These are phyloP conservation scores for Jackrogersella multiformis DNA, from an alignment of 495 filamentous ascomycete species.

Conservation along the genomic window DNA sequence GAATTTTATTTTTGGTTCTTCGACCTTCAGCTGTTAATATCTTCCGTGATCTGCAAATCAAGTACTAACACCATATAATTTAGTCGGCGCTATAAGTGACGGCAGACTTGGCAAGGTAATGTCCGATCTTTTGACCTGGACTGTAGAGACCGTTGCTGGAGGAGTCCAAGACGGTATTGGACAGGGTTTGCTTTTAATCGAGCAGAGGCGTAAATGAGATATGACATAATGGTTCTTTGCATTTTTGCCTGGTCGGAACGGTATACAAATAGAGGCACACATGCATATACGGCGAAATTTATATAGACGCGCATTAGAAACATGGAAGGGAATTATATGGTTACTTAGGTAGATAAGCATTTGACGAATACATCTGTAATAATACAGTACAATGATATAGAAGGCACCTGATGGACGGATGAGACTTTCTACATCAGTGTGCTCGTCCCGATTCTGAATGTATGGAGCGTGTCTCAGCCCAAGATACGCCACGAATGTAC, in stretches of 20 bases:
- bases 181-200: conserved; percentile 65
- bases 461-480: conserved; percentile 18
- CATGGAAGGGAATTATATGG: not conserved
- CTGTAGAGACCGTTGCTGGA: conserved; percentile 66
- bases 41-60: not conserved
- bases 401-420: not conserved
- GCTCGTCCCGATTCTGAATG: conserved; percentile 9
- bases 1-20: not conserved
- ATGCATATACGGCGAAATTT: not conserved
- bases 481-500: conserved; percentile 11
- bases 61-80: conserved; percentile 13
- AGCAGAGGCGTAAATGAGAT: conserved; percentile 38
- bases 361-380: conserved; percentile 2
- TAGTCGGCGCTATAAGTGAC: conserved; percentile 62
- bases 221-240: conserved; percentile 25
- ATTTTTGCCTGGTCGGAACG: conserved; percentile 7
- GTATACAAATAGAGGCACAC: conserved; percentile 6
- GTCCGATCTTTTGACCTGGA: conserved; percentile 62
- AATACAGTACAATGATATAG: conserved; percentile 5
- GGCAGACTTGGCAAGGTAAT: conserved; percentile 64
- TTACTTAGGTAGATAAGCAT: not conserved
- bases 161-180: conserved; percentile 72
- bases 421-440: not conserved
- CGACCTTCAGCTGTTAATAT: not conserved
- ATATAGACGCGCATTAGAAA: conserved; percentile 26